phyloP scores from a whole-genome alignment of 2,329 filamentous ascomycete genomes.

The Fusarium palustre region DNA sequence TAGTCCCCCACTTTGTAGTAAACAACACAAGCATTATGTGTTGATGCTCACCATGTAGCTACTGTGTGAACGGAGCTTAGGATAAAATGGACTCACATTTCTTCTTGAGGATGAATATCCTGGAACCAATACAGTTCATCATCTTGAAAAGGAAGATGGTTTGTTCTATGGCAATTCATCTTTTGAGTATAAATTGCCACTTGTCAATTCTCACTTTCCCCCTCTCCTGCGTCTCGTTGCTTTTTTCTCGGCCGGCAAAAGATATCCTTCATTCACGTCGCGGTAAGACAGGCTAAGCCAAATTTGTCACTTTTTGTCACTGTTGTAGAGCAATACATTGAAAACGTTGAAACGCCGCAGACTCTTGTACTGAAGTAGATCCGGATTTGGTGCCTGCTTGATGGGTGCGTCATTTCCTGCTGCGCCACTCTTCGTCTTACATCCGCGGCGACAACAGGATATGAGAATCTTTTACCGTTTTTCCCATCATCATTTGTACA shows the following conservation, averaged over 20 bases:
- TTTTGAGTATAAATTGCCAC: too few species aligned
- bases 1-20: not conserved
- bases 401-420: not conserved
- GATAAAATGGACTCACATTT: not conserved
- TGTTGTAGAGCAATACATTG: too few species aligned
- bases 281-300: slow-evolving; percentile 51
- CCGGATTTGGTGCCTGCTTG: too few species aligned
- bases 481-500: not conserved
- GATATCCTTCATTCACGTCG: slow-evolving; percentile 38
- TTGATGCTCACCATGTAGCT: not conserved
- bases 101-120: not conserved
- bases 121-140: not conserved
- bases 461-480: not conserved
- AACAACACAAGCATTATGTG: not conserved
- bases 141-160: not conserved
- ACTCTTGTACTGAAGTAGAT: not conserved
- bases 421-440: not conserved
- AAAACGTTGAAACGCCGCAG: too few species aligned
- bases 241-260: not conserved
- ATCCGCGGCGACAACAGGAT: not conserved
- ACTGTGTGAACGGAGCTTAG: accelerated
- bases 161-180: not conserved
- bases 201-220: not conserved
- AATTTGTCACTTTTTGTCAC: too few species aligned
- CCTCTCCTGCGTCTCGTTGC: not conserved